A percentile compares a stretch with the other conserved stretches of the same genome.
Conservation (phyloP, 306 rosid species). For the Gastrolobium villosum region DNA sequence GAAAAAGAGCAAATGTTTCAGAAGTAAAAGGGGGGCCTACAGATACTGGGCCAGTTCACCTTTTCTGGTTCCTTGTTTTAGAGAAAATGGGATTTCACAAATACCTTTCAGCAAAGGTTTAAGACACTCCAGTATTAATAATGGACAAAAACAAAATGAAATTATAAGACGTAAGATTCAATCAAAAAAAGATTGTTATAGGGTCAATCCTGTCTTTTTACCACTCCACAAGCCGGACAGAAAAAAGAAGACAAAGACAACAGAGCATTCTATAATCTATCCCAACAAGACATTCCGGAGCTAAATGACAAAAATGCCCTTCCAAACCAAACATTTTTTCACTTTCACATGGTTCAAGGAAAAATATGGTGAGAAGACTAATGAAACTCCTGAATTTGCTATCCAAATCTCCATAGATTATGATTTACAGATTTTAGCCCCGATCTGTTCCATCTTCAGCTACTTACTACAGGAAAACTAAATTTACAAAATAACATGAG, state of each 20-base stretch:
- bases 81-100: slow-evolving; percentile 32
- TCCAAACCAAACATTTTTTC: slow-evolving; percentile 34
- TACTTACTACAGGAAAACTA: slow-evolving; percentile 10
- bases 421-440: slow-evolving; percentile 14
- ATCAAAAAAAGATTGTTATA: slow-evolving; percentile 36
- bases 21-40: not conserved
- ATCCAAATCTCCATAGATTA: slow-evolving; percentile 39
- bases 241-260: slow-evolving; percentile 37
- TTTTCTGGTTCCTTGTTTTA: slow-evolving; percentile 24
- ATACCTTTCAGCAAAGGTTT: slow-evolving; percentile 16
- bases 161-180: slow-evolving; percentile 22
- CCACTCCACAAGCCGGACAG: slow-evolving; percentile 36
- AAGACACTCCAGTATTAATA: slow-evolving; percentile 27
- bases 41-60: slow-evolving; percentile 17
- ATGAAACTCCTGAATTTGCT: slow-evolving; percentile 47
- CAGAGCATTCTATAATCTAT: slow-evolving; percentile 36
- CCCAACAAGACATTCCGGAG: slow-evolving; percentile 27
- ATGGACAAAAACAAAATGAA: slow-evolving; percentile 4
- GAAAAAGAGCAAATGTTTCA: not conserved
- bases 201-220: slow-evolving; percentile 64
- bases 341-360: slow-evolving; percentile 38
- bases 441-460: slow-evolving; percentile 26
- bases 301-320: slow-evolving; percentile 67
- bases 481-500: slow-evolving; percentile 30
- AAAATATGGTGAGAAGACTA: slow-evolving; percentile 14